These are phyloP conservation scores for Angomonas ambiguus DNA, from an alignment of 208 protist species.

Conservation along the genomic window DNA sequence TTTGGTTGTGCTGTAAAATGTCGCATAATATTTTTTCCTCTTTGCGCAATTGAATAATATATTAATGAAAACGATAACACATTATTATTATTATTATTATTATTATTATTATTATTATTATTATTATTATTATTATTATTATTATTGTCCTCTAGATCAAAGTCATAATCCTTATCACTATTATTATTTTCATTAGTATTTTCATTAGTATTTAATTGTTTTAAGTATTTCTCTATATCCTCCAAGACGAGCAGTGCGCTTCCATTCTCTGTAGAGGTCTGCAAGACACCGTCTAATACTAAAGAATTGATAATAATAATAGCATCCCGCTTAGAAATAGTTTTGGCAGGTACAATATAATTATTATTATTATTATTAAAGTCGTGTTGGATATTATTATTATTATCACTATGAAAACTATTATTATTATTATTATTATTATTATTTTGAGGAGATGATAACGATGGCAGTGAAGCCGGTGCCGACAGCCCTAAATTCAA, in stretches of 20 bases:
- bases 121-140: not conserved
- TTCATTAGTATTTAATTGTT: not conserved
- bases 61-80: too few relatives aligned
- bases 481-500: too few relatives aligned
- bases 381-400: too few relatives aligned
- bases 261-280: too few relatives aligned
- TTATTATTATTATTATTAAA: conserved; percentile 2
- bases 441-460: too few relatives aligned
- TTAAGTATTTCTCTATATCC: not conserved
- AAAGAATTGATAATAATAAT: not conserved
- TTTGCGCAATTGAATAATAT: conserved; percentile 32
- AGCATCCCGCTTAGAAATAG: not conserved
- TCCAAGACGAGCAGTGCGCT: too few relatives aligned
- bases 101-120: too few relatives aligned
- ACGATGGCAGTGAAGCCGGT: too few relatives aligned
- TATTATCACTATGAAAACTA: too few relatives aligned
- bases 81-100: too few relatives aligned
- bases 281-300: not conserved
- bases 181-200: not conserved
- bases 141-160: not conserved
- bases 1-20: conserved; percentile 50
- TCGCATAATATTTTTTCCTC: conserved; percentile 57
- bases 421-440: too few relatives aligned
- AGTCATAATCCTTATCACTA: not conserved
- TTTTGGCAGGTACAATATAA: not conserved